Evolutionary conservation across 1,139 yeast genomes (phyloP), one percentile per base, ranked within the genome.

Genomic region (Lodderomyces elongisporus): DNA sequence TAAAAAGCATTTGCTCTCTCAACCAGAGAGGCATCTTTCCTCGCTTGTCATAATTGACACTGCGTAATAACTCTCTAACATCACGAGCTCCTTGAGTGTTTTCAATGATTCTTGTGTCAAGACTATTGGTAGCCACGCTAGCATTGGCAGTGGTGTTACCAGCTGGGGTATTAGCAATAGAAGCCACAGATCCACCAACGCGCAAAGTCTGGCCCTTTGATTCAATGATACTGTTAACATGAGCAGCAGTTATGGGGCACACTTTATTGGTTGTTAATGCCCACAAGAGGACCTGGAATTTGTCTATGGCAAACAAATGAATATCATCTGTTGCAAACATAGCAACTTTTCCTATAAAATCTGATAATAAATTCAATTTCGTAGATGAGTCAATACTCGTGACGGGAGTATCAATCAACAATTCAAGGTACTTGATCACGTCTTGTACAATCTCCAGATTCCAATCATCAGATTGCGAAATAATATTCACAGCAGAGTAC

Each of bases 241-340:
- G 31, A 4, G 35, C 30, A 8, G 41, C 24, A 34, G 39, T 41
- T 15, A 31, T 27, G 24, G 20, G 29, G 21, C 15, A n/a, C 8
- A 30, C 32, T n/a, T 29, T 33, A 10, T 30, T 28, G 12, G 31
- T 26, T 3, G 62, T 43, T 25, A 67, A 40, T 33, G 60, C 51
- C 64, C 70, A 61, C 10, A 68, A 48, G 17, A 68, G 47, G 0
- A 67, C 65, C 9, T 62, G 46, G 26, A 65, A 53, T 29, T 56
- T 57, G 1, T 58, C 56, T 15, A 51, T 41, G 3, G 49, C 32
- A 12, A 57, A 46, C 25, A 65, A 39, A 15, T 56, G 47, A 21
- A 63, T 44, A 12, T 56, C 52, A 10, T 34, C 43, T 9, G 42
- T 42, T 1, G 62, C 49, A 35, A 64, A 66, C 16, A 46, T 35